Conservation (phyloP, 140 eudicot genomes). For the Flaveria floridana region DNA sequence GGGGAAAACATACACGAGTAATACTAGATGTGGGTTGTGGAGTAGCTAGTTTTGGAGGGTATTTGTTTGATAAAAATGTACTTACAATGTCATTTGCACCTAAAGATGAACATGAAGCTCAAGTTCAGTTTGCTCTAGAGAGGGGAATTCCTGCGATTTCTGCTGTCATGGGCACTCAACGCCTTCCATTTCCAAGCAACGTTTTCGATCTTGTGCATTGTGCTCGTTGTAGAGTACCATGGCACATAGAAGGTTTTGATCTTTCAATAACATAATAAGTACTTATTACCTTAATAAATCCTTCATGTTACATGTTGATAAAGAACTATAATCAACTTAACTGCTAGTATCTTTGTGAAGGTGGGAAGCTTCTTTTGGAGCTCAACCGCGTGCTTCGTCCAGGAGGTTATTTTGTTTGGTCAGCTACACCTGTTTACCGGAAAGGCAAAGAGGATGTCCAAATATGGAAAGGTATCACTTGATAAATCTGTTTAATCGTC, state of each 20-base stretch:
- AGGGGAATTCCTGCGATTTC: conserved; percentile 95
- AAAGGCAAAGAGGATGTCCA: conserved; percentile 66
- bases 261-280: background rate
- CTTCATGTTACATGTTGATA: background rate
- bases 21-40: conserved; percentile 84
- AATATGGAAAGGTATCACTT: conserved; percentile 70
- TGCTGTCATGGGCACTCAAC: conserved; percentile 83
- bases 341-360: conserved; percentile 38
- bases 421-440: conserved; percentile 93
- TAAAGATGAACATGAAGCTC: conserved; percentile 92
- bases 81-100: conserved; percentile 84
- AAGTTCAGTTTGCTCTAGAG: conserved; percentile 82
- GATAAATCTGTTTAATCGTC: background rate
- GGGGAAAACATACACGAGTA: conserved; percentile 82
- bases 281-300: background rate
- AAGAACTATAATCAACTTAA: conserved; percentile 4
- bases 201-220: conserved; percentile 84
- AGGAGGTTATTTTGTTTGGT: conserved; percentile 89
- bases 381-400: conserved; percentile 79
- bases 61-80: conserved; percentile 68
- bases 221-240: conserved; percentile 92
- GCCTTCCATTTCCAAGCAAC: conserved; percentile 70
- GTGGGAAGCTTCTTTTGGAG: conserved; percentile 83
- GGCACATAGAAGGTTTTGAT: conserved; percentile 73
- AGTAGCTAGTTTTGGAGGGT: conserved; percentile 94